Conservation (phyloP, 345 rosid species). For the Durio zibethinus region DNA sequence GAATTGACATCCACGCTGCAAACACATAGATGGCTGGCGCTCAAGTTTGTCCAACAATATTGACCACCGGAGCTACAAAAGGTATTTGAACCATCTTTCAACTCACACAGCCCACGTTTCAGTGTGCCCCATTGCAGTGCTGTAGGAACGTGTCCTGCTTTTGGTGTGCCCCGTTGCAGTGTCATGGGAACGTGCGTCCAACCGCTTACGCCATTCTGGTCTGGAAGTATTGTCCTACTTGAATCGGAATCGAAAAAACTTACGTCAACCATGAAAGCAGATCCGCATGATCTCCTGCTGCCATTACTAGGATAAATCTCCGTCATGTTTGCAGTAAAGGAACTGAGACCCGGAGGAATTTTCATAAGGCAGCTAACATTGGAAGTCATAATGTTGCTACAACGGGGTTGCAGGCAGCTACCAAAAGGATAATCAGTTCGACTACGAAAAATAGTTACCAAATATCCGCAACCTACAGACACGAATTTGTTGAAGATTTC, state of each 20-base stretch:
- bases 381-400: not conserved
- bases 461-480: conserved; percentile 12
- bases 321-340: not conserved
- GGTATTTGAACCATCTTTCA: not conserved
- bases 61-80: not conserved
- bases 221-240: not conserved
- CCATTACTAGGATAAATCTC: not conserved
- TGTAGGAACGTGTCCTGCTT: not conserved
- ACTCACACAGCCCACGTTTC: not conserved
- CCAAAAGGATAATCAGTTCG: not conserved
- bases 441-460: not conserved
- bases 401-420: not conserved
- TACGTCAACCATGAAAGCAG: not conserved
- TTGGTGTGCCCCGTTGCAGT: not conserved
- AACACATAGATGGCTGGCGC: not conserved
- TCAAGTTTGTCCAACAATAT: not conserved
- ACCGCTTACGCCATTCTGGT: not conserved
- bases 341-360: not conserved
- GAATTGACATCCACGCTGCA: not conserved
- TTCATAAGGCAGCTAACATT: not conserved
- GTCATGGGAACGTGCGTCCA: not conserved
- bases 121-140: not conserved
- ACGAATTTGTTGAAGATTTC: not conserved
- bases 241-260: not conserved
- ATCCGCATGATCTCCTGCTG: not conserved